These are phyloP conservation scores for Primulina tabacum DNA, from an alignment of 257 asterid species.

Conservation along the genomic window DNA sequence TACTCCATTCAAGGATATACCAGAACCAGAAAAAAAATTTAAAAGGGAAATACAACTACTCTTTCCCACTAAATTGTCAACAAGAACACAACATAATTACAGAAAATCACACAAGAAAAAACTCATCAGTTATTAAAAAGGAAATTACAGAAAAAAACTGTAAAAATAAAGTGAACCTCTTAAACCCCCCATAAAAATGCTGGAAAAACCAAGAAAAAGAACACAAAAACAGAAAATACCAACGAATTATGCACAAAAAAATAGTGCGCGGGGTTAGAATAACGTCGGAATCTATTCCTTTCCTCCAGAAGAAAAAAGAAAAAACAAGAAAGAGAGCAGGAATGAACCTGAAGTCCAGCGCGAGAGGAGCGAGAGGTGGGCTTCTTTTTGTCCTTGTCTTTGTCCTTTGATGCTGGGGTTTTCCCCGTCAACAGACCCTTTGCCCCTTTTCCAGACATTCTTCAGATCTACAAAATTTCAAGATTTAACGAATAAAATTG, in stretches of 20 bases:
- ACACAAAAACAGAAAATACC: not conserved
- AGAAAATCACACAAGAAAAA: not conserved
- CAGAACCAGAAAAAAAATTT: not conserved
- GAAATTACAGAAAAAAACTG: not conserved
- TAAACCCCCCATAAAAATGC: not conserved
- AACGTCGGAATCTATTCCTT: not conserved
- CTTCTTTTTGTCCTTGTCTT: slow-evolving; percentile 52
- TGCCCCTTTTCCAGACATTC: slow-evolving; percentile 54
- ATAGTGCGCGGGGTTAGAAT: too few relatives aligned
- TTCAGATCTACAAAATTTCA: slow-evolving; percentile 23
- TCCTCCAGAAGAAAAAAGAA: not conserved
- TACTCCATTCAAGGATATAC: not conserved
- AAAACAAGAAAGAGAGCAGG: not conserved
- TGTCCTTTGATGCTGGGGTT: slow-evolving; percentile 48
- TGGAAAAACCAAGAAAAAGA: not conserved
- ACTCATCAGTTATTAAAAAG: not conserved
- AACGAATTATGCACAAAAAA: not conserved
- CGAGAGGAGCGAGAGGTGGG: slow-evolving; percentile 52
- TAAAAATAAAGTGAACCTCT: not conserved
- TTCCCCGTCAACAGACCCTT: slow-evolving; percentile 48
- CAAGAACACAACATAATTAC: not conserved
- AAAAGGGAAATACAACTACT: not conserved
- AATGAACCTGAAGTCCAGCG: slow-evolving; percentile 45
- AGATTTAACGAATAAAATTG: slow-evolving; percentile 6
- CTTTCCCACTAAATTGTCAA: not conserved